Percentiles rank a stretch among this genome's conserved stretches.
These are phyloP conservation scores for Luvunga scandens DNA, from an alignment of 345 rosid species.

Conservation along the genomic window DNA sequence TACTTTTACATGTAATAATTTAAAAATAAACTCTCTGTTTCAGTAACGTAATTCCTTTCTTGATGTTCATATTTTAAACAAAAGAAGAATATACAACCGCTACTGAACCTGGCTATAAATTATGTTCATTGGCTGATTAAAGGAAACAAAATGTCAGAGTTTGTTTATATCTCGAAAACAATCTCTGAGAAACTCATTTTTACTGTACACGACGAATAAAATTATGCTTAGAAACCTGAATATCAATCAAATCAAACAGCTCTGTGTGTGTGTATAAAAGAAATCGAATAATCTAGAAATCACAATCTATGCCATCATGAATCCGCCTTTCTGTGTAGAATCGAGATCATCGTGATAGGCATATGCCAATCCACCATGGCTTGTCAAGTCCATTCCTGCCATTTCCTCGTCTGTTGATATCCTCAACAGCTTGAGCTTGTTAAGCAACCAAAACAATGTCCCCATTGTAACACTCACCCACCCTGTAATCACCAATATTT, in stretches of 20 bases:
- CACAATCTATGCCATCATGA: slow-evolving; percentile 10
- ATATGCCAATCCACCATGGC: slow-evolving; percentile 61
- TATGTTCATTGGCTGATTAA: too few species aligned
- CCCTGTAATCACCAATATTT: slow-evolving; percentile 29
- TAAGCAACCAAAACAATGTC: slow-evolving; percentile 37
- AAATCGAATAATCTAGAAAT: slow-evolving; percentile 17
- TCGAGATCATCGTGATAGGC: slow-evolving; percentile 24
- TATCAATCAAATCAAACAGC: too few species aligned
- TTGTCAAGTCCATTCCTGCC: slow-evolving; percentile 56
- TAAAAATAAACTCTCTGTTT: too few species aligned
- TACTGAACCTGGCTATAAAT: too few species aligned
- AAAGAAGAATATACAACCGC: too few species aligned
- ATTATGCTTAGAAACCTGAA: too few species aligned
- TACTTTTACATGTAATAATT: too few species aligned
- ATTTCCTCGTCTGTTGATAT: slow-evolving; percentile 50
- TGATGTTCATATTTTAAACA: too few species aligned
- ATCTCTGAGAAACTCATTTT: not conserved
- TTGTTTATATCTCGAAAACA: not conserved
- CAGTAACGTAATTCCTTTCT: too few species aligned
- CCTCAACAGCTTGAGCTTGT: slow-evolving; percentile 40
- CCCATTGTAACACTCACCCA: slow-evolving; percentile 57
- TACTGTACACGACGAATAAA: not conserved
- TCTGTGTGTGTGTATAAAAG: too few species aligned
- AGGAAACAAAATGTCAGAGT: not conserved
- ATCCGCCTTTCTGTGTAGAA: slow-evolving; percentile 12